phyloP scores from a whole-genome alignment of 257 asterid species.

The Ocimum tenuiflorum region DNA sequence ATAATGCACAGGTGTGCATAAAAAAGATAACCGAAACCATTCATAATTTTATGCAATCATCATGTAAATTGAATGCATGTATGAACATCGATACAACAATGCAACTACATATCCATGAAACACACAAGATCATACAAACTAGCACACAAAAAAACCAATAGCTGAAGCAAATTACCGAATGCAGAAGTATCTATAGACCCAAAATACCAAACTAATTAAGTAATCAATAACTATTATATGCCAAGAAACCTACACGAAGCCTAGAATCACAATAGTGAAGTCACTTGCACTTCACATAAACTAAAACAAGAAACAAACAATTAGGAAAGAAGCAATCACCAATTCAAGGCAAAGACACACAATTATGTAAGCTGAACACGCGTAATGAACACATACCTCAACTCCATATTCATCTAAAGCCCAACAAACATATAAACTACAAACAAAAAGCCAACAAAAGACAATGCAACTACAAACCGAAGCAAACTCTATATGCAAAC shows the following conservation, averaged over 20 bases:
- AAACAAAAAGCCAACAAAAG: background rate
- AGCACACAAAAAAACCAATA: background rate
- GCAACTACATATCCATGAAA: background rate
- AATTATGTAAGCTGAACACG: background rate
- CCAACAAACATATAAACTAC: background rate
- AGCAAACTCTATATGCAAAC: background rate
- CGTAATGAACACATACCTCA: background rate
- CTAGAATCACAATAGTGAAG: background rate
- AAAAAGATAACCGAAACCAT: constrained; percentile 16
- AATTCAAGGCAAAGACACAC: background rate
- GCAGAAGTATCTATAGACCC: background rate
- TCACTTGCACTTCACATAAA: no score
- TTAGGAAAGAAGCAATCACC: background rate
- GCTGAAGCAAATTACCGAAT: constrained; percentile 1
- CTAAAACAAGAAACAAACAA: background rate
- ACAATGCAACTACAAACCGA: constrained; percentile 1
- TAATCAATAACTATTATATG: background rate
- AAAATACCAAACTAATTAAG: background rate
- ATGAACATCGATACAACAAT: background rate
- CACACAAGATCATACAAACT: constrained; percentile 1
- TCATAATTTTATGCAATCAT: background rate
- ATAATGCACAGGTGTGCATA: constrained; percentile 30
- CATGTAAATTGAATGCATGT: background rate
- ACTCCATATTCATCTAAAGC: constrained; percentile 2
- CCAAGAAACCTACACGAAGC: background rate